Base-by-base conservation (phyloP, 2,329 filamentous ascomycete species). In the Metarhizium brunneum region DNA sequence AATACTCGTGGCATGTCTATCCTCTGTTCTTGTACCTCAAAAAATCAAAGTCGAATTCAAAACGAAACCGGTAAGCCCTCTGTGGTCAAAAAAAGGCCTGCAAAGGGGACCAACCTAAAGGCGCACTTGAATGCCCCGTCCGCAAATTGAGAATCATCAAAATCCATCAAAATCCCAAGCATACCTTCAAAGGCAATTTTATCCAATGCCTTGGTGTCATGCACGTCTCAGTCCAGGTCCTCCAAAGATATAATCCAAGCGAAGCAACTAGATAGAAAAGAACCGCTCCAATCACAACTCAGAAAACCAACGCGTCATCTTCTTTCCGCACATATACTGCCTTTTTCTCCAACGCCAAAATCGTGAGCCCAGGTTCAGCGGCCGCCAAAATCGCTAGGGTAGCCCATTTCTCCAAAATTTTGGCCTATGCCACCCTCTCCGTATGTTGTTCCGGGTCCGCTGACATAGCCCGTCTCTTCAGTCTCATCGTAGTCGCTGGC, bases 401-500 rank as follows among this genome's bases (percentile, higher is more conserved):
- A 68, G 32, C 76, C 78, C 52, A 81, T 74, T 42, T 81, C 78
- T 16, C 76, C 62, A 63, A 77, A 84, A 56, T 75, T 76, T 61
- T 82, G 80, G 30, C 69, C 69, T 73, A 83, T 74, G 8, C 79
- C 75, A 1, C 79, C 78, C n/a, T 80, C 78, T 11, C 79, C 80
- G 56, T 77, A 84, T 0, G 80, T 80, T 4, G 78, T 83, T 36
- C 82, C 83, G 2, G 83, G 81, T 1, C 80, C 80, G 55, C 81
- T 85, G 43, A 86, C 77, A 61, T 86, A 86, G 20, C 87, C 85
- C 53, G 80, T 79, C 57, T 90, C 83, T 54, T 91, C 87, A 14
- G 82, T 85, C 49, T 88, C 86, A 56, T 87, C 87, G 60, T 86
- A 88, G 65, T 92, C 88, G 56, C 86, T 89, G 1, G 85, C 86